phyloP scores from a whole-genome alignment of 2,329 filamentous ascomycete species.

The Xylaria sp. region DNA sequence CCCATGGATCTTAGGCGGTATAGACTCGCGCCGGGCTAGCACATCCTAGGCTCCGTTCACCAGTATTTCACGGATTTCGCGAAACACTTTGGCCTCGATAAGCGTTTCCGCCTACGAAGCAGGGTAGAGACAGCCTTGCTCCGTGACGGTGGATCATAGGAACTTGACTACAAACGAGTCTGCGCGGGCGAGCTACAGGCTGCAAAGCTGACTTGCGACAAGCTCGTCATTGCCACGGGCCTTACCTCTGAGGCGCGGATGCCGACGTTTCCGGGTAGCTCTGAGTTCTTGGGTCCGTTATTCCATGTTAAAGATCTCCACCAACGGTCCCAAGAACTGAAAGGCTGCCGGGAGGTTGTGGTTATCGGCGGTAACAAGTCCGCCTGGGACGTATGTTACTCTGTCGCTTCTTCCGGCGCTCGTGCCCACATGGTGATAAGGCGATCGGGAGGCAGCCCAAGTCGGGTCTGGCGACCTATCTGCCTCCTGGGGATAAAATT shows the following conservation, averaged over 20 bases:
- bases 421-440: constrained; percentile 30
- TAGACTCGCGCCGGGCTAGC: constrained; percentile 25
- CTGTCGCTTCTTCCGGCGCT: constrained; percentile 17
- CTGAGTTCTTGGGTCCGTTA: constrained; percentile 21
- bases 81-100: constrained; percentile 22
- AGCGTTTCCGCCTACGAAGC: constrained; percentile 17
- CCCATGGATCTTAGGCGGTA: constrained; percentile 28
- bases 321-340: constrained; percentile 10
- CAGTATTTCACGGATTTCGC: constrained; percentile 31
- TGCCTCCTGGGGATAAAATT: constrained; percentile 9
- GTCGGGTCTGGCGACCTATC: constrained; percentile 34
- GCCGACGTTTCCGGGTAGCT: constrained; percentile 22
- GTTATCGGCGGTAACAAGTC: constrained; percentile 34
- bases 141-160: constrained; percentile 28
- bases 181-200: not conserved
- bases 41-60: constrained; percentile 33
- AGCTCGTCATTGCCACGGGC: constrained; percentile 31
- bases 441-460: constrained; percentile 27
- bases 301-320: constrained; percentile 31
- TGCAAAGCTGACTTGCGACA: constrained; percentile 24
- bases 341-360: constrained; percentile 16
- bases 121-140: constrained; percentile 27
- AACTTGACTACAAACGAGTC: constrained; percentile 10
- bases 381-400: constrained; percentile 36
- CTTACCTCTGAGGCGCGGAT: constrained; percentile 31